These are phyloP conservation scores for Aurifilum marmelostoma DNA, from an alignment of 2,329 filamentous ascomycete species.

Conservation along the genomic window DNA sequence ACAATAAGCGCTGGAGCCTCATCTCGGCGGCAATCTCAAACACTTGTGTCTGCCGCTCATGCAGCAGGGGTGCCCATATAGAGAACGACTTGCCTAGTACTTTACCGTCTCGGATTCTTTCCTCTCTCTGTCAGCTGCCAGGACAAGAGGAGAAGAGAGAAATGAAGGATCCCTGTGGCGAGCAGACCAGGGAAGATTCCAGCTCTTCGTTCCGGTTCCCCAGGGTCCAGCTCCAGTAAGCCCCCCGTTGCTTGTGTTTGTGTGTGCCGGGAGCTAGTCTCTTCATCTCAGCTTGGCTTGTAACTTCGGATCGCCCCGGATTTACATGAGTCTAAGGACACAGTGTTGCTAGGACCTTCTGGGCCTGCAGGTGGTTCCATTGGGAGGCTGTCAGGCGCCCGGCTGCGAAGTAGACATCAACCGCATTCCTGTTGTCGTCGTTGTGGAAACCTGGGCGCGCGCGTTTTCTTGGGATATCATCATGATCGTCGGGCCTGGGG, in stretches of 20 bases:
- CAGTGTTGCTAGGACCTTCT: background rate
- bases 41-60: background rate
- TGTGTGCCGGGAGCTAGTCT: background rate
- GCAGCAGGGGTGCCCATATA: background rate
- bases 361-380: background rate
- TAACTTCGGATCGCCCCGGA: background rate
- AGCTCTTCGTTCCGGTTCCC: background rate
- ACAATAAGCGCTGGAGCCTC: background rate
- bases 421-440: background rate
- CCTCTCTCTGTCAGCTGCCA: background rate
- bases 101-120: background rate
- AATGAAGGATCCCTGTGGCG: background rate
- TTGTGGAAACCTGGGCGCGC: background rate
- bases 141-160: background rate
- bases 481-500: background rate
- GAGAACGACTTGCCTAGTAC: background rate
- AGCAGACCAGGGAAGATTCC: background rate
- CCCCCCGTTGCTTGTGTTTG: background rate
- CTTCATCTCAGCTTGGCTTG: background rate
- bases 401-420: background rate
- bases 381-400: background rate
- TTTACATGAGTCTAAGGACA: background rate
- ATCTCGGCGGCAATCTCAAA: slow-evolving; percentile 10
- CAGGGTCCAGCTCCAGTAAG: background rate
- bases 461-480: background rate